Evolutionary conservation across 1,284 basidiomycete genomes (phyloP).

Genomic region (Sporisorium graminicola): DNA sequence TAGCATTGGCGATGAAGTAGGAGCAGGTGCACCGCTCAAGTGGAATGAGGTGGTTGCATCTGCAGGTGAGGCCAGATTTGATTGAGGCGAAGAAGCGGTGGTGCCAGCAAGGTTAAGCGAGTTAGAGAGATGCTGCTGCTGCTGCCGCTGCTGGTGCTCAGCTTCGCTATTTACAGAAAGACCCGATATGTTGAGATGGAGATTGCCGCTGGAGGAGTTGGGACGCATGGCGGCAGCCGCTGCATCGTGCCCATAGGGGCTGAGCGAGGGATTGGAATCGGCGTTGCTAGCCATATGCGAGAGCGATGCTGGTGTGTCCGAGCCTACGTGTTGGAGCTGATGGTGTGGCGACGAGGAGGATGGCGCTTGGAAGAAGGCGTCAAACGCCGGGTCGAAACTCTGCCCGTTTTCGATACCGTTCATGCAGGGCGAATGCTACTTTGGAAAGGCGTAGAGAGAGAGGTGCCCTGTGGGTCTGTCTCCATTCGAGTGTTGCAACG

Average conservation of each 20-base stretch:
- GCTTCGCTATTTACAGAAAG: conserved; percentile 42
- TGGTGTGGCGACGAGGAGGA: conserved; percentile 26
- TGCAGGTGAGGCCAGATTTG: conserved; percentile 32
- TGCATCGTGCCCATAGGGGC: conserved; percentile 18
- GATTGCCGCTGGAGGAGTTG: conserved; percentile 37
- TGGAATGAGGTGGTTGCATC: conserved; percentile 18
- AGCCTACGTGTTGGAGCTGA: conserved; percentile 12
- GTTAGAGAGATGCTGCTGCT: conserved; percentile 22
- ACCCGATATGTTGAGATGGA: conserved; percentile 50
- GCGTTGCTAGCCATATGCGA: conserved; percentile 14
- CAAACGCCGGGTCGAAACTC: conserved; percentile 45
- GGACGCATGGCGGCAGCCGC: conserved; percentile 16
- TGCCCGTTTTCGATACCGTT: conserved; percentile 52
- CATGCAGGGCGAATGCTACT: conserved; percentile 17
- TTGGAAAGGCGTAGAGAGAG: neutral
- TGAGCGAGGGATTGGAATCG: conserved; percentile 24
- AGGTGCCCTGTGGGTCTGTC: neutral
- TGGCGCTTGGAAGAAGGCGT: conserved; percentile 47
- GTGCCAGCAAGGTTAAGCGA: conserved; percentile 17
- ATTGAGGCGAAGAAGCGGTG: conserved; percentile 30
- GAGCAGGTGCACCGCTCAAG: neutral
- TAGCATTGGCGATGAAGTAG: conserved; percentile 23
- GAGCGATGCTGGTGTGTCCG: conserved; percentile 20
- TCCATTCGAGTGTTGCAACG: neutral
- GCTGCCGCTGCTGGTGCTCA: conserved; percentile 19